Evolutionary conservation across 2,329 filamentous ascomycete species (phyloP), one percentile per base, ranked within the genome.

Genomic region (Lachnellula subtilissima): DNA sequence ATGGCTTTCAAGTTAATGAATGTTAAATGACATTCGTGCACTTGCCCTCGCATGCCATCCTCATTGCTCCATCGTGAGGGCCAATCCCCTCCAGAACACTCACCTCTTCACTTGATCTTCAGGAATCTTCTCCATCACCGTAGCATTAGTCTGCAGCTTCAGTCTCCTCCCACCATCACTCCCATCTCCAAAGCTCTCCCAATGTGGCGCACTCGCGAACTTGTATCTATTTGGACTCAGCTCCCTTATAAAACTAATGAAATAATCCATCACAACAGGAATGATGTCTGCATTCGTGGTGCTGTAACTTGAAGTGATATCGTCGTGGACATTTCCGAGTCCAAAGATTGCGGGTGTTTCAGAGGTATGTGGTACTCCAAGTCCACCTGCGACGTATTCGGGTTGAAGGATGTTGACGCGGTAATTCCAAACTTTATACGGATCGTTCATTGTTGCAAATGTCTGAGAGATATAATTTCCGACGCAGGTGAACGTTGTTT

Each of bases 401-500:
- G 71, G 68, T 12, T 71, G 66, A 12, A 69, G 72, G 2, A 79
- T 74, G 46, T 79, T 76, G 70, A 74, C 79, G 0, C 75, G 70
- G 59, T 80, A 80, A 46, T 75, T 74, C 74, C 76, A 80, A 1
- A 71, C 68, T 37, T 70, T 35, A 46, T 75, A 62, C 15, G 70
- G 70, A 51, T 73, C 63, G 4, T 59, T 55, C 19, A 65, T 65
- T 1, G 46, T 51, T 11, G 71, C 67, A 50, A 67, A 61, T 1
- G 66, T 63, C 5, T 65, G 62, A 0, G 75, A 69, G 48, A 79
- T 72, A 46, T 70, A 70, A 46, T 76, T 72, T 1, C 71, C 73
- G 1, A 75, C 74, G 52, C 77, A 79, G 28, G 68, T 74, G 60
- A 80, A 79, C 1, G 77, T 79, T 7, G 77, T 69, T 54, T 81